These are phyloP conservation scores for Dipodascopsis tothii DNA, from an alignment of 805 yeast genomes.

Conservation along the genomic window DNA sequence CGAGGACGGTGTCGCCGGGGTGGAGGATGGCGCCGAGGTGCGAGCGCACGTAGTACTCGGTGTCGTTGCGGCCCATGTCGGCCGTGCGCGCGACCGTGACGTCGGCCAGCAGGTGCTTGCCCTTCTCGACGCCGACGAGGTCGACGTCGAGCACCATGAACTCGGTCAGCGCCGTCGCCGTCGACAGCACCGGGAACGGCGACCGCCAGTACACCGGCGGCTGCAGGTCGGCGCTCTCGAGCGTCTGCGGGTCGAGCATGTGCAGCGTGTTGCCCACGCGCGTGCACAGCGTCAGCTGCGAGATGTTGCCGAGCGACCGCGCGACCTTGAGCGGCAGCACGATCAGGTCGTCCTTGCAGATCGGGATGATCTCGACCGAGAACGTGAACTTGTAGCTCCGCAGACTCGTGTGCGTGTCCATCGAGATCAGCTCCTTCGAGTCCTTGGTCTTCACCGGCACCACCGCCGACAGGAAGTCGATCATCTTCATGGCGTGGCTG, in stretches of 20 bases:
- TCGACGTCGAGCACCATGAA: conserved; percentile 90
- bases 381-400: conserved; percentile 83
- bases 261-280: conserved; percentile 77
- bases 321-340: conserved; percentile 86
- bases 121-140: conserved; percentile 72
- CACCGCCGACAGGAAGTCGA: conserved; percentile 78
- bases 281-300: conserved; percentile 76
- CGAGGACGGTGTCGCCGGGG: conserved; percentile 93
- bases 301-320: conserved; percentile 69
- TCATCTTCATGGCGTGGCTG: conserved; percentile 89
- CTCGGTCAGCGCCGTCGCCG: conserved; percentile 57
- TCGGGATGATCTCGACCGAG: conserved; percentile 90
- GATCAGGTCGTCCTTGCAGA: conserved; percentile 93
- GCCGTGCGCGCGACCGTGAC: conserved; percentile 81
- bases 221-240: conserved; percentile 68
- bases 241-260: conserved; percentile 75
- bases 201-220: conserved; percentile 71
- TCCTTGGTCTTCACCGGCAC: conserved; percentile 76
- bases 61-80: conserved; percentile 82
- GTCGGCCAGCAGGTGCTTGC: conserved; percentile 79
- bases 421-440: conserved; percentile 85
- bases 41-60: conserved; percentile 73
- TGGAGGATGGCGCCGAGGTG: conserved; percentile 92
- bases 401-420: conserved; percentile 85
- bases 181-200: conserved; percentile 72